Evolutionary conservation across 225 moss, liverwort and hornwort species (phyloP), one percentile per base, ranked within the genome.

Genomic region (Lunularia cruciata): DNA sequence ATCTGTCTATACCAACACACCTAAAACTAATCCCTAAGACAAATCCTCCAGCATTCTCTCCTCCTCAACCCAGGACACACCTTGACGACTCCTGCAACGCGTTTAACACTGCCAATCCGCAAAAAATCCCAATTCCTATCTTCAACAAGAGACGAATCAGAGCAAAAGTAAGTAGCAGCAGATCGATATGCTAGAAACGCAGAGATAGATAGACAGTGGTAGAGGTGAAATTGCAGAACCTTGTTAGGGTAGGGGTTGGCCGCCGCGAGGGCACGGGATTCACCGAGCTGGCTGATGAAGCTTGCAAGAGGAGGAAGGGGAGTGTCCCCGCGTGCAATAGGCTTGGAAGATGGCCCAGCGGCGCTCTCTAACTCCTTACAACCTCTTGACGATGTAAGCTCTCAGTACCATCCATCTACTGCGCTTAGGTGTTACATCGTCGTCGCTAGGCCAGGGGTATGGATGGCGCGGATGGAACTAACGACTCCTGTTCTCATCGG

Each of bases 191-290:
- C 31, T 26, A 43, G 45, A 63, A 18, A 19, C 43, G 32, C 14
- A 4, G 28, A 14, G 11, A 15, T 18, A 12, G 16, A 47, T 47
- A 12, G 16, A 47, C 30, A 10, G 31, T n/a, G 7, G 30, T 27
- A 4, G 65, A 30, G 9, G 30, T 8, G 18, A n/a, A 28, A 61
- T 64, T 28, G 51, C 19, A 36, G 36, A 34, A 69, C 69, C 69
- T 69, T 57, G 69, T 56, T 69, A 69, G 69, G 69, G 69, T 69
- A 57, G 55, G 32, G 39, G 55, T 69, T 38, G 69, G 69, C 69
- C 55, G 69, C 69, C 69, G 69, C 68, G 69, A 57, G 57, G 57
- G 31, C 55, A 31, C 38, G 55, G 20, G 49, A 52, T 14, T 30
- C 8, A 32, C 3, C 35, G 51, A 33, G 67, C 67, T 67, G 31